These are phyloP conservation scores for Ogataea allantospora DNA, from an alignment of 805 yeast species.

Conservation along the genomic window DNA sequence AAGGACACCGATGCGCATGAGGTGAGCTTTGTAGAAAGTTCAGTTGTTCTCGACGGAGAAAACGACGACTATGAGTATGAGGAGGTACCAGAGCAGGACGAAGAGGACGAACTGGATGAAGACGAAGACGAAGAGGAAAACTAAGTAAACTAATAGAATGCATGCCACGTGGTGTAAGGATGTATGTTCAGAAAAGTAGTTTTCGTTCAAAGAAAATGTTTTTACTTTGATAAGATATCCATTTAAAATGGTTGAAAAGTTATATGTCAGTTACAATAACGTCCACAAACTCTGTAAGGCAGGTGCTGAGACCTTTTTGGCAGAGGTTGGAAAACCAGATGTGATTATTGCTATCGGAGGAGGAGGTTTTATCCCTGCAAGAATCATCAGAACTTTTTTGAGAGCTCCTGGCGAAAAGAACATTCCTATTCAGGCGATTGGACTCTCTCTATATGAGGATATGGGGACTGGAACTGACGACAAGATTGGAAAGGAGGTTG, in stretches of 20 bases:
- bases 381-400: constrained; percentile 64
- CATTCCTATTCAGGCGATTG: constrained; percentile 70
- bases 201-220: too few relatives aligned
- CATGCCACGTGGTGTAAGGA: not conserved
- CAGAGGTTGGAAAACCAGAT: constrained; percentile 40
- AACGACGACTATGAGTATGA: constrained; percentile 21
- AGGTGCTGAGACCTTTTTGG: constrained; percentile 34
- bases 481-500: constrained; percentile 72
- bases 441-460: constrained; percentile 62
- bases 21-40: constrained; percentile 22
- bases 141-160: constrained; percentile 1
- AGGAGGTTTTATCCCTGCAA: constrained; percentile 70
- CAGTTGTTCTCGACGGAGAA: constrained; percentile 32
- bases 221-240: constrained; percentile 5
- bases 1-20: constrained; percentile 18
- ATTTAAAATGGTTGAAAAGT: constrained; percentile 41
- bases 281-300: constrained; percentile 79
- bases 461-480: constrained; percentile 44
- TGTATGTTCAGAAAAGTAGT: too few relatives aligned
- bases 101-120: constrained; percentile 7
- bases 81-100: constrained; percentile 8
- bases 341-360: constrained; percentile 69
- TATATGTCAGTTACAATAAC: constrained; percentile 72
- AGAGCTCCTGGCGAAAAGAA: constrained; percentile 58
- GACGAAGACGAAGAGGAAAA: constrained; percentile 7